Evolutionary conservation across 768 basidiomycete genomes (phyloP).

Genomic region (Boletus coccyginus): DNA sequence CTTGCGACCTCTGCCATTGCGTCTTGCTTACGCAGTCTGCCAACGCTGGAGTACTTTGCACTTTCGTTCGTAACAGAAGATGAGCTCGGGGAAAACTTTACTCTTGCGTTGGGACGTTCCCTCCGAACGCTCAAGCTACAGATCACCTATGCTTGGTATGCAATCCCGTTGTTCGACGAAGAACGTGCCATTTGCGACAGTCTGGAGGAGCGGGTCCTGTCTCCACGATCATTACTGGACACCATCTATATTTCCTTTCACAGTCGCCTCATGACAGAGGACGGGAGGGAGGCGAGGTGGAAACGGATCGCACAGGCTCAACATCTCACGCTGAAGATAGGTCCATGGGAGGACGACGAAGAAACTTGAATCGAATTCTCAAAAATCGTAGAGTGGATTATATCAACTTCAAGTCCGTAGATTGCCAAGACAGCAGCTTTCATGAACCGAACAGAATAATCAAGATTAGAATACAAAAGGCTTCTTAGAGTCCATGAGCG

Average conservation of each 20-base stretch:
- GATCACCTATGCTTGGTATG: constrained; percentile 35
- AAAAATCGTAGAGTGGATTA: neutral
- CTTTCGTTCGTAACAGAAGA: constrained; percentile 34
- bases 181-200: constrained; percentile 31
- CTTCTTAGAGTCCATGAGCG: constrained; percentile 7
- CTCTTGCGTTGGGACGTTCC: constrained; percentile 28
- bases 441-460: neutral
- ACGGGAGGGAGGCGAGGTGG: constrained; percentile 25
- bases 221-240: constrained; percentile 2
- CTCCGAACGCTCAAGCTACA: constrained; percentile 36
- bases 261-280: constrained; percentile 19
- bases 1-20: constrained; percentile 11
- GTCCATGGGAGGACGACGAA: constrained; percentile 30
- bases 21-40: constrained; percentile 20
- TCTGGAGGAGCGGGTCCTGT: constrained; percentile 25
- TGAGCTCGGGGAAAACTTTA: constrained; percentile 32
- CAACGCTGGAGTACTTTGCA: constrained; percentile 34
- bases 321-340: constrained; percentile 22
- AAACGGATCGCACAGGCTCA: constrained; percentile 21
- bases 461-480: constrained; percentile 1
- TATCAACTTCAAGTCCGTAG: constrained; percentile 2
- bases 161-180: constrained; percentile 28
- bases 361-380: neutral
- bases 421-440: neutral
- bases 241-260: constrained; percentile 20